These are phyloP conservation scores for Yamadazyma epiphylla DNA, from an alignment of 1,139 yeast species.

Conservation along the genomic window DNA sequence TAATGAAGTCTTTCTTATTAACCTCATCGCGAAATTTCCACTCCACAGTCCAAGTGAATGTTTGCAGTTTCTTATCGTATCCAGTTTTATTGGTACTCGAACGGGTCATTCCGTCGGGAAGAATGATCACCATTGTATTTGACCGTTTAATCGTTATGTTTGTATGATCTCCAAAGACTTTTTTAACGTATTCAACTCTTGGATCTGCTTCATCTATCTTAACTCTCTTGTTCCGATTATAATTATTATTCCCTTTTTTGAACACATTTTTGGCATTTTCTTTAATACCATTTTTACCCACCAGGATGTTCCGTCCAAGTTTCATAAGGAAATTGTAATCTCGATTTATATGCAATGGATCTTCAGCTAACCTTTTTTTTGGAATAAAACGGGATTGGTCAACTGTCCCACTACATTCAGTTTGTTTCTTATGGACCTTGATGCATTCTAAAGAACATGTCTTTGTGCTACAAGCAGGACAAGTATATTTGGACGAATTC, in stretches of 20 bases:
- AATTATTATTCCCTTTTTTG: slow-evolving; percentile 21
- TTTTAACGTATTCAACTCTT: slow-evolving; percentile 6
- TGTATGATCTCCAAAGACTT: slow-evolving; percentile 16
- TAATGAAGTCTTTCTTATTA: slow-evolving; percentile 29
- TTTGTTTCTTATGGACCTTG: slow-evolving; percentile 58
- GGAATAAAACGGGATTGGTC: slow-evolving; percentile 60
- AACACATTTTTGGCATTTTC: slow-evolving; percentile 32
- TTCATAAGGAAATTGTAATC: slow-evolving; percentile 76
- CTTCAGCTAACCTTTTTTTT: slow-evolving; percentile 32
- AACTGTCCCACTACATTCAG: slow-evolving; percentile 63
- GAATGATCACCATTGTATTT: slow-evolving; percentile 35
- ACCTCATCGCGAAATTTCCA: slow-evolving; percentile 46
- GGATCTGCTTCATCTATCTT: slow-evolving; percentile 13
- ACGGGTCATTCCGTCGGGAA: slow-evolving; percentile 80
- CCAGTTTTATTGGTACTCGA: slow-evolving; percentile 64
- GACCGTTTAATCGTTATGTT: slow-evolving; percentile 30
- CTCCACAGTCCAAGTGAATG: slow-evolving; percentile 78
- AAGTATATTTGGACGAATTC: slow-evolving; percentile 58
- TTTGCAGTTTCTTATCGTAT: slow-evolving; percentile 61
- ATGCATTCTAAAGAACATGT: slow-evolving; percentile 77
- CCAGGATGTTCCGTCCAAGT: slow-evolving; percentile 53
- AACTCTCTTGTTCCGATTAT: slow-evolving; percentile 23
- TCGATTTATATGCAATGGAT: slow-evolving; percentile 54
- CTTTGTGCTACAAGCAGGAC: slow-evolving; percentile 70
- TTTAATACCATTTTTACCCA: slow-evolving; percentile 49